phyloP scores from a whole-genome alignment of 441 rosid species.

The Biscutella laevigata region DNA sequence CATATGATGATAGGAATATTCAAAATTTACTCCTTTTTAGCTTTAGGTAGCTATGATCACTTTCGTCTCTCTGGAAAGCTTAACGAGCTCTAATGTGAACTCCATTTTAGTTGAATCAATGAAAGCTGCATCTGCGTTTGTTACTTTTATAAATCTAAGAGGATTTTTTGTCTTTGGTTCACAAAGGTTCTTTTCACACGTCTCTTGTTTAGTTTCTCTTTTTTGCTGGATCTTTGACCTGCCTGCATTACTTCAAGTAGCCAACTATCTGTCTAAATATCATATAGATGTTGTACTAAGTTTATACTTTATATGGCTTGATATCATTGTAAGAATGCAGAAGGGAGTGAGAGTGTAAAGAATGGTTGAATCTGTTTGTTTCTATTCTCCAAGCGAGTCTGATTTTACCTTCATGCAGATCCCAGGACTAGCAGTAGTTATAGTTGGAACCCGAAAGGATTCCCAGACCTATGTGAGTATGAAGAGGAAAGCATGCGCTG shows the following conservation, averaged over 20 bases:
- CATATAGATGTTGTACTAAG: not conserved
- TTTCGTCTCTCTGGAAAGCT: not conserved
- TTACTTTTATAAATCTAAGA: not conserved
- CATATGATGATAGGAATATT: not conserved
- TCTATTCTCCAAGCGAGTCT: not conserved
- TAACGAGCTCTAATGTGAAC: not conserved
- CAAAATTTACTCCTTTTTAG: not conserved
- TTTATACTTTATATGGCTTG: not conserved
- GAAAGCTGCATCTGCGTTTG: not conserved
- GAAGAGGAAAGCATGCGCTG: constrained; percentile 90
- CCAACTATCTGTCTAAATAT: not conserved
- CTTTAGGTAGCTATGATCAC: not conserved
- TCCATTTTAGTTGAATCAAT: not conserved
- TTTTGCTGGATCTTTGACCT: not conserved
- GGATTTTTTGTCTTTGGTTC: not conserved
- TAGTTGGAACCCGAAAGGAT: constrained; percentile 71
- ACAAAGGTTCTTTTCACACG: not conserved
- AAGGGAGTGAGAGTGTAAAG: not conserved
- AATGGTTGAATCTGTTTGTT: not conserved
- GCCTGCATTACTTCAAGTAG: not conserved
- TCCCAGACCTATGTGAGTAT: constrained; percentile 77
- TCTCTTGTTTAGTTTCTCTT: too few relatives aligned
- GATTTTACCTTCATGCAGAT: constrained; percentile 35
- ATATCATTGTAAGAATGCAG: not conserved
- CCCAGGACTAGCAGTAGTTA: constrained; percentile 82